Base-by-base conservation (phyloP, 768 basidiomycete genomes). In the Xerocomellus dryophilus region DNA sequence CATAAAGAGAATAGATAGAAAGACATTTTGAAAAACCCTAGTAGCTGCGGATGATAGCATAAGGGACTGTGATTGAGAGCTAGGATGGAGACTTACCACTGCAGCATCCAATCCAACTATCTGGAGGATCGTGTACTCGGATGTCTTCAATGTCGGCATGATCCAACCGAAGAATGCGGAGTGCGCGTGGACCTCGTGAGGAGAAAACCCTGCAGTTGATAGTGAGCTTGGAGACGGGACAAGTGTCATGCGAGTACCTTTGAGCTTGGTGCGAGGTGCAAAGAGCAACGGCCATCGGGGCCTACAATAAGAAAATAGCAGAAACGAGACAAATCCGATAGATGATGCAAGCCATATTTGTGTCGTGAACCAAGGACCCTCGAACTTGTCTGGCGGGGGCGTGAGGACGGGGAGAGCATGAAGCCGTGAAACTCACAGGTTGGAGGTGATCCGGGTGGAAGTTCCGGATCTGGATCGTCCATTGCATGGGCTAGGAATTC, bases 81-180 rank as follows among this genome's bases (percentile, higher is more conserved):
- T 27, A 17, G n/a, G 42, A 29, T 17, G 31, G 10, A 41, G 56
- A 78, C 91, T 63, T 66, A 93, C 93, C 62, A 98, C 97, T 2
- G 93, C 95, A 39, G 96, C 96, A 70, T 99, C 96, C 39, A 99
- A 74, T 0, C 96, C 96, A 12, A 99, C 96, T 46, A 97, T 96
- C 70, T 98, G 94, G 3, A 99, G 77, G 4, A 99, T 84, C 0
- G 93, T 89, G 56, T 91, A 94, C 67, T 99, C 96, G 42, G 91
- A 94, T 0, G 88, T 93, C 53, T 81, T 76, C 40, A 98, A 79
- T 0, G 96, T 98, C 1, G 96, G 96, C 61, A 96, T 72, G 48
- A 99, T 90, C 96, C 97, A 99, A 23, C 93, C 93, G 72, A 97
- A 93, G 74, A 97, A 90, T 0, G 88, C 84, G 54, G 82, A 79